phyloP scores from a whole-genome alignment of 1,139 yeast species.

The Hyphopichia burtonii region DNA sequence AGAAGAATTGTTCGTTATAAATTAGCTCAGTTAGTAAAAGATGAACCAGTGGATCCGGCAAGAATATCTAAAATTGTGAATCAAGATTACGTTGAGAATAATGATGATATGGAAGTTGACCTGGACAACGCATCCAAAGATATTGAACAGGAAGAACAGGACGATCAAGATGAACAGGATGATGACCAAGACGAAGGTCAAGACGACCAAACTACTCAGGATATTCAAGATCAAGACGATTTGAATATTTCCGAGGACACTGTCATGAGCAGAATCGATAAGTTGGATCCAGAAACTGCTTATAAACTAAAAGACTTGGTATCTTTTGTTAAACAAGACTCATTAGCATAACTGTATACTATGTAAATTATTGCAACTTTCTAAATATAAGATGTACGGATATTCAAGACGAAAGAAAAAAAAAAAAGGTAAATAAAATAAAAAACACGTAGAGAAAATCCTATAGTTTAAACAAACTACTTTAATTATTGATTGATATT shows the following conservation, averaged over 20 bases:
- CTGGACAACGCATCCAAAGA: slow-evolving; percentile 17
- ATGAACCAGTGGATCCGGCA: slow-evolving; percentile 36
- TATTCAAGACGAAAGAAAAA: neutral
- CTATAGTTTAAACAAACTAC: neutral
- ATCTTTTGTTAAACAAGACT: slow-evolving; percentile 50
- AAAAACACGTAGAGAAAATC: slow-evolving; percentile 1
- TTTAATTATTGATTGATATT: neutral
- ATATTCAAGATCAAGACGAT: slow-evolving; percentile 7
- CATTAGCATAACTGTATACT: slow-evolving; percentile 1
- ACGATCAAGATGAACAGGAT: slow-evolving; percentile 17
- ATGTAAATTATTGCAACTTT: neutral
- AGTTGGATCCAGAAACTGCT: slow-evolving; percentile 36
- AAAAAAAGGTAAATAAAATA: neutral
- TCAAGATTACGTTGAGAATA: slow-evolving; percentile 36
- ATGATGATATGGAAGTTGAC: slow-evolving; percentile 24
- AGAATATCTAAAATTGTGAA: slow-evolving; percentile 45
- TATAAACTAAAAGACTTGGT: slow-evolving; percentile 37
- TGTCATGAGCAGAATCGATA: slow-evolving; percentile 33
- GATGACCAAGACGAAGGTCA: slow-evolving; percentile 17
- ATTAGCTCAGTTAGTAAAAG: slow-evolving; percentile 52
- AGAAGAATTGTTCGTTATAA: slow-evolving; percentile 75
- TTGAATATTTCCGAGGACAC: slow-evolving; percentile 12
- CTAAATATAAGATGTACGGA: neutral
- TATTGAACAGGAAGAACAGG: slow-evolving; percentile 21
- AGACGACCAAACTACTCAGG: slow-evolving; percentile 5